Evolutionary conservation across 73 alveolate genomes (phyloP).

Genomic region (Paramecium tetraurelia): DNA sequence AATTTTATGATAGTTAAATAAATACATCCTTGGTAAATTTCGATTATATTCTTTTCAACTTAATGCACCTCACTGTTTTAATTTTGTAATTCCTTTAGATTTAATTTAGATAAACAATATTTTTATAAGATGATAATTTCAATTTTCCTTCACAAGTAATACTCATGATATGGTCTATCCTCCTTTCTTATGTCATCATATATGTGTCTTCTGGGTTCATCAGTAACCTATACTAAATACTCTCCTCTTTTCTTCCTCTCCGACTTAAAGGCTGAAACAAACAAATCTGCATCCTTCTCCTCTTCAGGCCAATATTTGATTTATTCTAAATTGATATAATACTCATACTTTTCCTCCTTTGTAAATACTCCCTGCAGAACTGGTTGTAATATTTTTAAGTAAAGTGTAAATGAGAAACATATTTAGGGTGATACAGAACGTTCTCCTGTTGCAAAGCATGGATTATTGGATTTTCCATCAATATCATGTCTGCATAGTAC

Average conservation of each 20-base stretch:
- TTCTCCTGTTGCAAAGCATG: background rate
- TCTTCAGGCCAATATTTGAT: background rate
- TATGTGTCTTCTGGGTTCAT: background rate
- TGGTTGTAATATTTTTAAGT: background rate
- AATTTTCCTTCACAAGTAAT: background rate
- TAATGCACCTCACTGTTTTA: background rate
- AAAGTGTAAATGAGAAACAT: background rate
- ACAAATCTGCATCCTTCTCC: background rate
- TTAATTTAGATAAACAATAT: background rate
- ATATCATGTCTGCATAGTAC: background rate
- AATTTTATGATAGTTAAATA: background rate
- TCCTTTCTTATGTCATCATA: background rate
- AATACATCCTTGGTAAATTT: background rate
- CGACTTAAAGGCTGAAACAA: background rate
- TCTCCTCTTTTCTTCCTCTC: background rate
- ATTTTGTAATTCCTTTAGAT: background rate
- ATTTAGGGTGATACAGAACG: slow-evolving; percentile 35
- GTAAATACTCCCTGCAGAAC: background rate
- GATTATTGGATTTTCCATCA: background rate
- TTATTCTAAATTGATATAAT: background rate
- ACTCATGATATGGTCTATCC: background rate
- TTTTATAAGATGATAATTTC: background rate
- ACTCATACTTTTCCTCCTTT: background rate
- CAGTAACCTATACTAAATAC: background rate
- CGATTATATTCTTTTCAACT: background rate